phyloP scores from a whole-genome alignment of 345 rosid genomes.

The Corymbia maculata region DNA sequence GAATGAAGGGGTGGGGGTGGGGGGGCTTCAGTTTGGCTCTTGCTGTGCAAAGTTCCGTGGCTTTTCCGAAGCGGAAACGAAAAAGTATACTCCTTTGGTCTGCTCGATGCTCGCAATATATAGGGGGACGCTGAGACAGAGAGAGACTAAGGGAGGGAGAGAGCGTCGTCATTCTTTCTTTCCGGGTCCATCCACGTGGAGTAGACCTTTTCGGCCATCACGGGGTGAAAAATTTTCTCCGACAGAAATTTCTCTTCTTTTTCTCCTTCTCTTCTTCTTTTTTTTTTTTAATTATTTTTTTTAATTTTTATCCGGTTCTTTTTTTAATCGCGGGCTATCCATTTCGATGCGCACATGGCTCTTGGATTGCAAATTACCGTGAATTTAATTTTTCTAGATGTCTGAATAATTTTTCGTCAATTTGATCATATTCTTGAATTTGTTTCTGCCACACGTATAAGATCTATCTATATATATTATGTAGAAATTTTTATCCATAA shows the following conservation, averaged over 20 bases:
- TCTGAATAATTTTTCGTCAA: neutral
- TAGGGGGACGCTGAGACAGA: neutral
- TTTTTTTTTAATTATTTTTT: too few species aligned
- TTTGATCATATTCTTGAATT: neutral
- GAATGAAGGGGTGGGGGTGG: too few species aligned
- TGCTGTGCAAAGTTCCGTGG: neutral
- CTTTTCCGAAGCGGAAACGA: neutral
- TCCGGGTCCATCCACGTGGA: slow-evolving; percentile 39
- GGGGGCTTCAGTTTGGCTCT: neutral
- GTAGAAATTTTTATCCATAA: neutral
- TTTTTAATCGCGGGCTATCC: neutral
- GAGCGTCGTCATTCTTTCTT: neutral
- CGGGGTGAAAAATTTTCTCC: neutral
- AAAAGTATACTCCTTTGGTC: too few species aligned
- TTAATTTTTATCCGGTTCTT: neutral
- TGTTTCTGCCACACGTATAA: neutral
- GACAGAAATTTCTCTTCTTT: neutral
- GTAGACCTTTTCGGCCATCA: neutral
- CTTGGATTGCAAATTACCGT: neutral
- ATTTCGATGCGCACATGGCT: neutral
- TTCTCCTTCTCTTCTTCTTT: neutral
- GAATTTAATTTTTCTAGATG: neutral
- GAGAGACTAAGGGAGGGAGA: neutral
- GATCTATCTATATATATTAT: neutral
- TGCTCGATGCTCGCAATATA: neutral